These are phyloP conservation scores for Euclidium syriacum DNA, from an alignment of 345 rosid genomes.

Conservation along the genomic window DNA sequence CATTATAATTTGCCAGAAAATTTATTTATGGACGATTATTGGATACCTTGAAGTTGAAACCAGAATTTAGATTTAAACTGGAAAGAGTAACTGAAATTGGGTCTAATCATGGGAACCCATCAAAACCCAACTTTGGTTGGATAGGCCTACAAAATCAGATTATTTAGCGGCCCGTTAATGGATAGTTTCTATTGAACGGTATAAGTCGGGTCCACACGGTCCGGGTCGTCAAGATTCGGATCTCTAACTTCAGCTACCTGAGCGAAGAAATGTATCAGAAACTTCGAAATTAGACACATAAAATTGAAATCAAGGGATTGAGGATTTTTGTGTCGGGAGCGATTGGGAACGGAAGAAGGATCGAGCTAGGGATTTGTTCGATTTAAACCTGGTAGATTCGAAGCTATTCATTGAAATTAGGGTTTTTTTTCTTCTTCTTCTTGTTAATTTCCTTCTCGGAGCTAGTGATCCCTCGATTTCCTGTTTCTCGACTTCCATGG, in stretches of 20 bases:
- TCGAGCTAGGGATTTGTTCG: slow-evolving; percentile 1
- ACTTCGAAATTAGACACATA: neutral
- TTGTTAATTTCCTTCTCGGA: neutral
- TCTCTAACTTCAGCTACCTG: neutral
- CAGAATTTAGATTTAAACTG: neutral
- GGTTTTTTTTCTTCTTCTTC: too few relatives aligned
- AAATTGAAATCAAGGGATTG: neutral
- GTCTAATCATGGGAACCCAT: neutral
- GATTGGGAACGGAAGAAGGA: neutral
- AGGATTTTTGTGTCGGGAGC: neutral
- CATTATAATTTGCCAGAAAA: neutral
- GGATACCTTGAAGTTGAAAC: neutral
- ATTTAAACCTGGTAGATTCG: neutral
- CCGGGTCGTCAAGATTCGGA: slow-evolving; percentile 17
- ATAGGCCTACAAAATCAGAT: neutral
- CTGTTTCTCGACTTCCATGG: slow-evolving; percentile 36
- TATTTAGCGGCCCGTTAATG: neutral
- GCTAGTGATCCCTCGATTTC: neutral
- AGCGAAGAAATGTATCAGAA: slow-evolving; percentile 15
- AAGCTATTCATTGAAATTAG: slow-evolving; percentile 1
- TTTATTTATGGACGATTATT: neutral
- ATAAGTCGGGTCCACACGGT: neutral
- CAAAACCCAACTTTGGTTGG: neutral
- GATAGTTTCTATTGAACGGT: neutral
- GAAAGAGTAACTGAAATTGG: neutral